These are phyloP conservation scores for Chlorella sp. DNA, from an alignment of 139 green algal species.

Conservation along the genomic window DNA sequence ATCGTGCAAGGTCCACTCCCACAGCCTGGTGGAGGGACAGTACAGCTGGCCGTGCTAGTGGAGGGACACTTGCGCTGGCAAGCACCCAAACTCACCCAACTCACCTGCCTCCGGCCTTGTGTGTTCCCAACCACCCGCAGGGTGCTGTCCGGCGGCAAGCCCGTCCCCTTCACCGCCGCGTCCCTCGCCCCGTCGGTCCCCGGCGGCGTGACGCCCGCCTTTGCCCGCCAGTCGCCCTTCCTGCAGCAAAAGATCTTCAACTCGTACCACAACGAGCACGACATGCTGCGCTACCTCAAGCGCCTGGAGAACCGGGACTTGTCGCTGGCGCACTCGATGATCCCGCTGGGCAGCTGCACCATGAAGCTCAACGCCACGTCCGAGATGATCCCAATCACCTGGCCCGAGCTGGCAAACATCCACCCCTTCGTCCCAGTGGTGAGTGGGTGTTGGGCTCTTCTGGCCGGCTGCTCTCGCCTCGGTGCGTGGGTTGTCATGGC, in stretches of 20 bases:
- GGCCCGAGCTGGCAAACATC: slow-evolving; percentile 93
- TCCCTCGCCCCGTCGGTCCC: slow-evolving; percentile 55
- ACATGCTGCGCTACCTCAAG: slow-evolving; percentile 88
- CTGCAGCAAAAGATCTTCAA: slow-evolving; percentile 89
- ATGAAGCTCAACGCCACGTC: slow-evolving; percentile 99
- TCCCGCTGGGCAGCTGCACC: slow-evolving; percentile 96
- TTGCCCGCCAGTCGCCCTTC: slow-evolving; percentile 61
- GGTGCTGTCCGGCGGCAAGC: slow-evolving; percentile 57
- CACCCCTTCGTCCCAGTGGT: slow-evolving; percentile 78
- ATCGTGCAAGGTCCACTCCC: too few species aligned
- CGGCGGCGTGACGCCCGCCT: slow-evolving; percentile 29
- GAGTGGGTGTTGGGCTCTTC: too few species aligned
- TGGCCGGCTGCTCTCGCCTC: too few species aligned
- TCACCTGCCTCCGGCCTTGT: not conserved
- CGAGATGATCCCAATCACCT: slow-evolving; percentile 99
- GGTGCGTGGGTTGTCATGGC: too few species aligned
- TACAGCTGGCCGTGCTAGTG: too few species aligned
- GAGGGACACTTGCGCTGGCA: too few species aligned
- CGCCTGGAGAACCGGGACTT: slow-evolving; percentile 96
- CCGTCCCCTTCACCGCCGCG: slow-evolving; percentile 64
- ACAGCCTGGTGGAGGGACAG: too few species aligned
- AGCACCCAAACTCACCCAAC: not conserved
- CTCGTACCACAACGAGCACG: slow-evolving; percentile 78
- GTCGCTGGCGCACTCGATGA: slow-evolving; percentile 95
- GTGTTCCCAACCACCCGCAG: not conserved